Evolutionary conservation across 1,139 yeast species (phyloP).

Genomic region (Nakaseomyces nivariensis): DNA sequence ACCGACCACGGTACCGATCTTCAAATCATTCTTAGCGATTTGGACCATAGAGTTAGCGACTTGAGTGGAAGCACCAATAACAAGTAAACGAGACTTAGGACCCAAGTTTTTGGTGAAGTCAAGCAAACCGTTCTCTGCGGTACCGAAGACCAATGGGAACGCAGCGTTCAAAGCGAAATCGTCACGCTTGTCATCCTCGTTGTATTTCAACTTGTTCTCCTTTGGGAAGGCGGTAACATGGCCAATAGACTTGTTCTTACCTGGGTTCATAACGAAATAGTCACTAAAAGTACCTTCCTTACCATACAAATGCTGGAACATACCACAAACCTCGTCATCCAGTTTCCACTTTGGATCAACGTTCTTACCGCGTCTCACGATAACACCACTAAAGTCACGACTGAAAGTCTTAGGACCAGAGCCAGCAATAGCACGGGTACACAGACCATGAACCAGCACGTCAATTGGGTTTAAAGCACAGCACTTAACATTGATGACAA

Average conservation of each 20-base stretch:
- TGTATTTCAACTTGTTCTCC: background rate
- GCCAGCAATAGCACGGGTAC: conserved; percentile 9
- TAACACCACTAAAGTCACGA: conserved; percentile 24
- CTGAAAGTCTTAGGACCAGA: conserved; percentile 16
- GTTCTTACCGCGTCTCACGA: conserved; percentile 19
- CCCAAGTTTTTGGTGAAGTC: conserved; percentile 14
- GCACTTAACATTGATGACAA: conserved; percentile 23
- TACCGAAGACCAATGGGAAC: conserved; percentile 26
- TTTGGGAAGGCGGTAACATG: conserved; percentile 8
- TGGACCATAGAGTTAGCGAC: conserved; percentile 23
- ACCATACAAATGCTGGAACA: conserved; percentile 13
- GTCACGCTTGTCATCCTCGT: conserved; percentile 8
- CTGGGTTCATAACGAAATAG: conserved; percentile 23
- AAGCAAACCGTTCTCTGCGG: conserved; percentile 19
- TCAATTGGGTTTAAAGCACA: conserved; percentile 28
- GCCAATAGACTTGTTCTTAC: conserved; percentile 12
- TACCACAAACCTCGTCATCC: conserved; percentile 24
- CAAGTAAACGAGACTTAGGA: conserved; percentile 20
- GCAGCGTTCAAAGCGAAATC: conserved; percentile 19
- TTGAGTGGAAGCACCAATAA: conserved; percentile 28
- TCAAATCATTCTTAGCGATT: conserved; percentile 23
- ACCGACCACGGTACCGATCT: conserved; percentile 31
- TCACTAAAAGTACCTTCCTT: conserved; percentile 20
- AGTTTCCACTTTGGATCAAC: conserved; percentile 18
- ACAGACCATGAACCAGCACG: conserved; percentile 11